Base-by-base conservation (phyloP, 83 land plant genomes). In the Picea abies region DNA sequence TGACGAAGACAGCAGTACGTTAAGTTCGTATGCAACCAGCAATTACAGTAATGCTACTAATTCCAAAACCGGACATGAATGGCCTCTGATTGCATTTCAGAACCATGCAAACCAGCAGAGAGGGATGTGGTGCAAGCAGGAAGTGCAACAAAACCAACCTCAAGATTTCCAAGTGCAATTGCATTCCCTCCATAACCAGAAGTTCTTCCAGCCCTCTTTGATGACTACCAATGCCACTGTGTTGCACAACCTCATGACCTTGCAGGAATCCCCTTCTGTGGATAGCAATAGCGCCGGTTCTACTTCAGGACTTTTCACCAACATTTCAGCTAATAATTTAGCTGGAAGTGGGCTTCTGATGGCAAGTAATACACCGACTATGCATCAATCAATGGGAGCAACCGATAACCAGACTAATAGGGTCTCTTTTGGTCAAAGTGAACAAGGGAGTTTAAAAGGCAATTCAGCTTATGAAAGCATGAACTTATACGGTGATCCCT, bases 121-220 rank as follows among this genome's bases (percentile, higher is more conserved):
- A 14, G 37, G 81, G 8, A 52, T 80, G 1, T 92, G 94, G 94
- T 90, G 90, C 86, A 90, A 92, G 82, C 89, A 90, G 68, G 94
- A 92, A 73, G 60, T 56, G 60, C 90, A 86, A 69, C 84, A 86
- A 32, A 60, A 76, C 49, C 73, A 78, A 9, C 29, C 14, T 14
- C 70, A 58, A n/a, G 83, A 81, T 78, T 79, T 87, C 66, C 89
- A 83, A 22, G 88, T 88, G 0, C 90, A 90, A 3, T 10, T 86
- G 79, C 85, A 86, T 22, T 29, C 60, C 17, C 32, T 52, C 26
- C 83, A 32, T 64, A 9, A 84, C 60, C 88, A 87, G 84, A 91
- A 91, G 76, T 89, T 89, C 79, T 84, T 88, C 63, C 89, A 88
- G 64, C 88, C 88, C 22, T 26, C 75, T 29, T 32, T 20, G n/a